A percentile compares a stretch with the other conserved stretches of the same genome.
Conservation (phyloP, 768 basidiomycete species). For the Termitomyces sp. region DNA sequence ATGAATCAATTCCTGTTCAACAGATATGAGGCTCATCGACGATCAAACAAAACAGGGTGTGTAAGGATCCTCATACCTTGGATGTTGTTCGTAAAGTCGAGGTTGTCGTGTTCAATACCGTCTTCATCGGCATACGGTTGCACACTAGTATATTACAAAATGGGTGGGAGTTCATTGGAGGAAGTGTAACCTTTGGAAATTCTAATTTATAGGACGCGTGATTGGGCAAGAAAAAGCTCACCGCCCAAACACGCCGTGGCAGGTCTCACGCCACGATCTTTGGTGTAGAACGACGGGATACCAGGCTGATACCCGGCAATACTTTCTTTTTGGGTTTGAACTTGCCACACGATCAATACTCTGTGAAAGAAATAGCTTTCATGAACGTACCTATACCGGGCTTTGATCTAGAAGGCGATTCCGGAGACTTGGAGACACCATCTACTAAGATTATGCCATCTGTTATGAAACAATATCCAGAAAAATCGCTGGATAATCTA, state of each 20-base stretch:
- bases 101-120: neutral
- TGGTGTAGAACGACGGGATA: neutral
- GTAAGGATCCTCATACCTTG: neutral
- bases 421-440: neutral
- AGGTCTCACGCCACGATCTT: neutral
- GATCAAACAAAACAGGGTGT: neutral
- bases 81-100: neutral
- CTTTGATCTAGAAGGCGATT: neutral
- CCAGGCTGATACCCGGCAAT: neutral
- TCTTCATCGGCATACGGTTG: neutral
- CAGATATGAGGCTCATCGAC: neutral
- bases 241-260: neutral
- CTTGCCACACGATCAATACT: neutral
- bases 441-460: neutral
- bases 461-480: neutral
- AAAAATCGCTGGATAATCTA: neutral
- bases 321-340: neutral
- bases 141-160: neutral
- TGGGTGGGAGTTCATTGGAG: neutral
- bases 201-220: neutral
- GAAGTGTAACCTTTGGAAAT: neutral
- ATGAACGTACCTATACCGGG: neutral
- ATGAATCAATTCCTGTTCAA: neutral
- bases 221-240: too few relatives aligned
- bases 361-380: too few relatives aligned